Percentiles rank a stretch among this genome's conserved stretches.
Conservation (phyloP, 176 grass and related monocot species). For the Oryza nivara region DNA sequence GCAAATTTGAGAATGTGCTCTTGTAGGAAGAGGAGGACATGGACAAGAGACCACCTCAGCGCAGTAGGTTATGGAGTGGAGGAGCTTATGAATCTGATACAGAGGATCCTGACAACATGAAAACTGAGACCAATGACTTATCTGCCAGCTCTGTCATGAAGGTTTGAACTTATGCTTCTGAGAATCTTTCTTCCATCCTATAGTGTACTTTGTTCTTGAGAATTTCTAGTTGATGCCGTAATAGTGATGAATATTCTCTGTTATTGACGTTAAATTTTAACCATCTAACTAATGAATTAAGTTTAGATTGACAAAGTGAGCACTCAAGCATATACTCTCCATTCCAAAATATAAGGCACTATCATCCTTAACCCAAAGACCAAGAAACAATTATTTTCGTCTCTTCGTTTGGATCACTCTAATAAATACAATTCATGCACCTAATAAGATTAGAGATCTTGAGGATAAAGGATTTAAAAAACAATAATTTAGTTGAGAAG, state of each 20-base stretch:
- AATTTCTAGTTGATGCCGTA: slow-evolving; percentile 14
- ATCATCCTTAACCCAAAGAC: too few relatives aligned
- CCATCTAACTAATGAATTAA: neutral
- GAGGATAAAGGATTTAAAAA: too few relatives aligned
- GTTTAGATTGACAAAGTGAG: neutral
- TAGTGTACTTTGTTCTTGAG: slow-evolving; percentile 5
- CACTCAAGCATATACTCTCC: neutral
- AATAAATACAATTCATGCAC: too few relatives aligned
- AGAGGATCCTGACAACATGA: slow-evolving; percentile 58
- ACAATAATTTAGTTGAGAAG: too few relatives aligned
- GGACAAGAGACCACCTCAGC: slow-evolving; percentile 64
- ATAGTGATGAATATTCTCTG: neutral
- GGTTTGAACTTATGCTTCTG: slow-evolving; percentile 39
- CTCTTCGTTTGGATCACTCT: too few relatives aligned
- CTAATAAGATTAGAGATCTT: too few relatives aligned
- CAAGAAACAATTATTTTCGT: too few relatives aligned
- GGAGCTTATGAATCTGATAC: slow-evolving; percentile 76
- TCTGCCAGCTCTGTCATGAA: slow-evolving; percentile 42
- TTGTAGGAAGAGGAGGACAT: slow-evolving; percentile 70
- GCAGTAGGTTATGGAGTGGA: slow-evolving; percentile 72
- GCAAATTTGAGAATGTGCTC: slow-evolving; percentile 34
- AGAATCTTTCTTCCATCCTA: slow-evolving; percentile 1
- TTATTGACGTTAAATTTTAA: slow-evolving; percentile 16
- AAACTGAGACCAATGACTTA: slow-evolving; percentile 32
- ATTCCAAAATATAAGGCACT: too few relatives aligned